These are phyloP conservation scores for Graphium sp. DNA, from an alignment of 2,329 filamentous ascomycete genomes.

Conservation along the genomic window DNA sequence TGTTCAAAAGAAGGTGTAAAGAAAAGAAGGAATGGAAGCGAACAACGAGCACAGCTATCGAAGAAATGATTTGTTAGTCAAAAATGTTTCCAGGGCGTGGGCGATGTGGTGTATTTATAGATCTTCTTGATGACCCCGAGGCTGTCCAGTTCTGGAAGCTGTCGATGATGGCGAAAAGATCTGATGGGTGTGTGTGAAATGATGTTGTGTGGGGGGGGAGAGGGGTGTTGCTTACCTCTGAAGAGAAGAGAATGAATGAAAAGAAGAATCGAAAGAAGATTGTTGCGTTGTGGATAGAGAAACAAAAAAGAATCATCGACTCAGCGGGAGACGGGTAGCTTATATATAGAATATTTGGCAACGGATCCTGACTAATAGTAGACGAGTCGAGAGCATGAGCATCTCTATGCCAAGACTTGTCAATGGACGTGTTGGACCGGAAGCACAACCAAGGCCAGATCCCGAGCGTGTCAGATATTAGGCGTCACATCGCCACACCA, in stretches of 20 bases:
- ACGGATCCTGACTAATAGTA: no score
- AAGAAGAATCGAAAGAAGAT: constrained; percentile 21
- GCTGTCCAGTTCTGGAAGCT: not conserved
- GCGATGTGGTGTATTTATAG: no score
- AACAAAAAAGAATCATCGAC: constrained; percentile 10
- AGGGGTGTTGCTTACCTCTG: constrained; percentile 20
- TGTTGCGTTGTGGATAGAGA: constrained; percentile 13
- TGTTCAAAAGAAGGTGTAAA: constrained; percentile 17
- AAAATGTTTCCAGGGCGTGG: no score
- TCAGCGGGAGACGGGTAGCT: constrained; percentile 9
- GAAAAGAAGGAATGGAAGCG: constrained; percentile 23
- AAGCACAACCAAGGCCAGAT: constrained; percentile 17
- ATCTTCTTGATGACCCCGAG: no score
- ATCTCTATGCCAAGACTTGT: constrained; percentile 4
- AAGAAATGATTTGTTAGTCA: constrained; percentile 8
- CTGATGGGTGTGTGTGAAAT: not conserved
- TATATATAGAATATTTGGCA: no score
- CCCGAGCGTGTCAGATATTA: constrained; percentile 22
- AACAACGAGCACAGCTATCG: constrained; percentile 30
- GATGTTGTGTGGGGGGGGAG: not conserved
- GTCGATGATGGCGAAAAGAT: not conserved
- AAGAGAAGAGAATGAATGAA: constrained; percentile 27
- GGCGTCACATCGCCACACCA: constrained; percentile 11
- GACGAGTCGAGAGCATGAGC: constrained; percentile 1
- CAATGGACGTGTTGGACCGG: constrained; percentile 3